These are phyloP conservation scores for Arctium lappa DNA, from an alignment of 129 eudicot species.

Conservation along the genomic window DNA sequence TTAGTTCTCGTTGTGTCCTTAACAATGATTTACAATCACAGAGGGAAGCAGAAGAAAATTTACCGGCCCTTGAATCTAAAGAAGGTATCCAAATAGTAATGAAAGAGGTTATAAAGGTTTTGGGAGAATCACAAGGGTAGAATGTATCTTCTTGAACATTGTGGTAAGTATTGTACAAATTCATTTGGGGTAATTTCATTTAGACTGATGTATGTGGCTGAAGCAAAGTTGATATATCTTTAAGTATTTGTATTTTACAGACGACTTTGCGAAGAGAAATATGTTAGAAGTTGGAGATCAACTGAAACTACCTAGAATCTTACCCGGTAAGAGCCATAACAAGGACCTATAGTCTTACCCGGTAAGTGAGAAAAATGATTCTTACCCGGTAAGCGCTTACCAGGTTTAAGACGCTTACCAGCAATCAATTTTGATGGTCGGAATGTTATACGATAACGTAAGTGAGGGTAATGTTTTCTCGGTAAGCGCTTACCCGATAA, in stretches of 20 bases:
- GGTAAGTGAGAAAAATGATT: too few species aligned
- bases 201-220: background rate
- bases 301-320: background rate
- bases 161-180: constrained; percentile 16
- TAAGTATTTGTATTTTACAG: background rate
- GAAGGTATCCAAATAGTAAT: constrained; percentile 20
- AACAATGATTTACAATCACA: background rate
- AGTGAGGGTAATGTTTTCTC: too few species aligned
- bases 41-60: constrained; percentile 28
- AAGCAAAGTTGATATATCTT: background rate
- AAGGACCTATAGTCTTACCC: too few species aligned
- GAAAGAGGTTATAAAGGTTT: constrained; percentile 24
- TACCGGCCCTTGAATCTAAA: constrained; percentile 21
- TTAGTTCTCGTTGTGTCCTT: background rate
- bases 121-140: constrained; percentile 27
- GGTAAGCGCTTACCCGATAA: too few species aligned
- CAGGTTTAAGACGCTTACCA: too few species aligned
- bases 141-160: constrained; percentile 22
- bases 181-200: background rate
- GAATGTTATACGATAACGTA: too few species aligned
- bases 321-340: too few species aligned
- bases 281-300: constrained; percentile 15
- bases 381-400: too few species aligned
- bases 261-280: constrained; percentile 7
- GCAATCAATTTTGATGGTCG: too few species aligned